Evolutionary conservation across 2,329 filamentous ascomycete species (phyloP).

Genomic region (Penicillium sp.): DNA sequence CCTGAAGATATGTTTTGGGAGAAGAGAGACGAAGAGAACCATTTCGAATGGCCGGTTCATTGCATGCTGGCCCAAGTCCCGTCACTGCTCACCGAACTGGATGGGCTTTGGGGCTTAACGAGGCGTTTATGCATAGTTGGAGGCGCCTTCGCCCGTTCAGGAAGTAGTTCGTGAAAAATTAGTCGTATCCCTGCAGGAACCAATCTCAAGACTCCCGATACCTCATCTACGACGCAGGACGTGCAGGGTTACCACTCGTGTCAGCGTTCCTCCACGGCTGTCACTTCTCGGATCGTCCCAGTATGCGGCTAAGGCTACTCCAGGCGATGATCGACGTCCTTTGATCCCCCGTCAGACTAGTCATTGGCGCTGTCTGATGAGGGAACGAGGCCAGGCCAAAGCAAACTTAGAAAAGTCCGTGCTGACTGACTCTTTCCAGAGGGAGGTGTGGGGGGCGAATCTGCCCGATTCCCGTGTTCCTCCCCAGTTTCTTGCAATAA

Average conservation of each 20-base stretch:
- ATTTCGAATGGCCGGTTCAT: too few species aligned
- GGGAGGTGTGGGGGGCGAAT: background rate
- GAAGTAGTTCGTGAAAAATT: constrained; percentile 17
- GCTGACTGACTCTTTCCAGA: background rate
- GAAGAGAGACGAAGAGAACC: too few species aligned
- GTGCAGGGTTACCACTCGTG: constrained; percentile 18
- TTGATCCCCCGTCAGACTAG: background rate
- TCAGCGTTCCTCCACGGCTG: constrained; percentile 6
- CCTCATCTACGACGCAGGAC: constrained; percentile 15
- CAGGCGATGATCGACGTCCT: constrained; percentile 1
- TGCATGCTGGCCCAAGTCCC: background rate
- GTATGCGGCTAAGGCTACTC: constrained; percentile 1
- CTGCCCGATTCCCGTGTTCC: background rate
- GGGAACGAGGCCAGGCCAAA: background rate
- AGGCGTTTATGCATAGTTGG: background rate
- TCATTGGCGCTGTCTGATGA: background rate
- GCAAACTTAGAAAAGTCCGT: background rate
- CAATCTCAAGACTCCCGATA: constrained; percentile 7
- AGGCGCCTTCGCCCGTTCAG: constrained; percentile 5
- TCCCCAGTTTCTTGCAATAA: background rate
- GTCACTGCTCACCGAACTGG: background rate
- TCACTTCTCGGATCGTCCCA: constrained; percentile 8
- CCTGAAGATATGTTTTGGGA: too few species aligned
- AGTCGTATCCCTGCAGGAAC: constrained; percentile 23
- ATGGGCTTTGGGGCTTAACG: background rate